These are phyloP conservation scores for Dictyostelium discoideum DNA, from an alignment of 78 protist species.

Conservation along the genomic window dicty_2.7 NC_007091.3:4185001-4185500, in stretches of 20 bases:
- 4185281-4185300: conserved; percentile 28
- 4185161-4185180: conserved; percentile 3
- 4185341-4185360: conserved; percentile 59
- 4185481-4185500: not conserved
- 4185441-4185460: not conserved
- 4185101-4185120: not conserved
- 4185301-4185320: conserved; percentile 32
- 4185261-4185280: not conserved
- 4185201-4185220: not conserved
- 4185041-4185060: not conserved
- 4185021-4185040: not conserved
- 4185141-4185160: conserved; percentile 18
- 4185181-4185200: conserved; percentile 9
- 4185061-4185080: not conserved
- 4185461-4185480: conserved; percentile 25
- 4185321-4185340: conserved; percentile 14
- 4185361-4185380: not conserved
- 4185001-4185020: not conserved
- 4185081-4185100: not conserved
- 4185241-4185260: conserved; percentile 6
- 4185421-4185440: too few relatives aligned
- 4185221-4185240: not conserved
- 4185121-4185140: conserved; percentile 18
- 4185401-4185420: not conserved
- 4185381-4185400: not conserved